Evolutionary conservation across 805 yeast genomes (phyloP), one percentile per base, ranked within the genome.

Genomic region (Nakazawaea holstii): DNA sequence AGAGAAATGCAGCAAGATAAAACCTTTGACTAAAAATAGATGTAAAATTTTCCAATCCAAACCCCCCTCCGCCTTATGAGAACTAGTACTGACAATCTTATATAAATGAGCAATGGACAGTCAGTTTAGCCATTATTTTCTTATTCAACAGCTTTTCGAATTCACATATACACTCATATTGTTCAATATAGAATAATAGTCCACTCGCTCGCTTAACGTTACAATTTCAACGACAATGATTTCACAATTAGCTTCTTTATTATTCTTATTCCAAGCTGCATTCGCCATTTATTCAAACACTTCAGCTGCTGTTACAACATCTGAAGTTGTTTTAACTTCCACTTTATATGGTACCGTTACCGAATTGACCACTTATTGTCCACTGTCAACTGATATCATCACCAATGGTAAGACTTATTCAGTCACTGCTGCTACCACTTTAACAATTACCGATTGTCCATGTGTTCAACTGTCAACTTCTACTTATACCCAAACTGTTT

Each of bases 381-480:
- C 95, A 66, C 70, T 61, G 53, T 69, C 95, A 45, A 87, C 95
- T 58, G 68, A 76, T 51, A 59, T 87, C 51, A 73, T 72, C 54
- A 79, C 81, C 67, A 82, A 81, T 77, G 75, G 74, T 74, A 64
- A 65, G 65, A 84, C 92, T 62, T 76, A 79, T 79, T 79, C 85
- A 55, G 89, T 84, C 63, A 80, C 91, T 52, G 82, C 67, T 59
- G 81, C 92, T 52, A 84, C 92, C 66, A 87, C 95, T 57, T 68
- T 87, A 60, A 87, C 94, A 66, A 76, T 87, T 79, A 84, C 95
- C 60, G 84, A 87, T 76, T 82, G 87, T 69, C 91, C 91, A 65
- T 87, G 95, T 76, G 85, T 92, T 62, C 60, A 80, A 61, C 26
- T 26, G 17, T 41, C 44, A 40, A 57, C 58, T 44, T 42, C 52